Evolutionary conservation across 805 yeast genomes (phyloP), one percentile per base, ranked within the genome.

Genomic region (Lachancea fermentati): DNA sequence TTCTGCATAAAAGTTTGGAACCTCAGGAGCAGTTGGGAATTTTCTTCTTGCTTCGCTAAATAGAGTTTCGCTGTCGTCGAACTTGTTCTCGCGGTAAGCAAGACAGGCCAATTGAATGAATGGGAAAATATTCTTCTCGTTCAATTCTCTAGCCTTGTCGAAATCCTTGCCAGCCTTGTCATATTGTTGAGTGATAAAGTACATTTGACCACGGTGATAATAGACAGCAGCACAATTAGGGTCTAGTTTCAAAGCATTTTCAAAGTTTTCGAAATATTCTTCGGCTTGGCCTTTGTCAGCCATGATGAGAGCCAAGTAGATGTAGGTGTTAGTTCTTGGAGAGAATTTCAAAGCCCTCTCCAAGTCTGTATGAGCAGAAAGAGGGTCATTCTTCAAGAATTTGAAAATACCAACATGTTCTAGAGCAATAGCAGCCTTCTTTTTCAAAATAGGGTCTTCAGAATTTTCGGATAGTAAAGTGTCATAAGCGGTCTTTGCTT

Each of bases 1-100:
- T 69, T 93, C 98, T 58, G 97, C 98, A 60, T 81, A 88, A 67
- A 88, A 93, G 71, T 87, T 89, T 69, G 93, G 95, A 53, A 88
- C 83, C 64, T 87, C 96, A 41, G 97, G 86, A 39, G 84, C 75
- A 17, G 89, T 76, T 52, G 96, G 89, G 76, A 86, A 86, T 62
- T 73, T 73, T 62, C 73, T 70, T 57, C 76, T 78, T 28, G 91
- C 87, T 45, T 74, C 79, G 46, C 75, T 72, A 66, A 87, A 87
- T 44, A 74, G 66, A 49, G 74, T 72, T 59, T 77, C 81, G 51
- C 91, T 79, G 37, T 72, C 76, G 28, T 68, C 72, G 39, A 70
- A 62, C 32, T 61, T 58, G 33, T 75, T 67, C 60, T 76, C 76
- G 69, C 88, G 85, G 75, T 89, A 89, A 47, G 84, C 78, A 54